A percentile compares a stretch with the other conserved stretches of the same genome.
Conservation (phyloP, 2,329 filamentous ascomycete genomes). For the Ophiostoma himal-ulmi region DNA sequence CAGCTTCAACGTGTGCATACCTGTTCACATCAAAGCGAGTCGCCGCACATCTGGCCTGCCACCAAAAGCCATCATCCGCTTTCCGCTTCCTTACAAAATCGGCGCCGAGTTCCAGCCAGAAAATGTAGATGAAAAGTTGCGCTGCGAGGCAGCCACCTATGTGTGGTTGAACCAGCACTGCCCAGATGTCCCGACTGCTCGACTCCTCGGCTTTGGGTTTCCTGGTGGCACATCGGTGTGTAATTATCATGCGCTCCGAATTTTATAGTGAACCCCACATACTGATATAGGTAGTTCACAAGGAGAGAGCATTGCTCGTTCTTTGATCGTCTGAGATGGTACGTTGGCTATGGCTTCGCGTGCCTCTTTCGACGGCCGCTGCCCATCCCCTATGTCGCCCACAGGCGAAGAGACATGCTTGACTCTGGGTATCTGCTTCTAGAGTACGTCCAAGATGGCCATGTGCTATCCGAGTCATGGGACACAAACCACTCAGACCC, state of each 20-base stretch:
- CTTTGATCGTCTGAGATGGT: neutral
- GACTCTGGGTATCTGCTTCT: constrained; percentile 30
- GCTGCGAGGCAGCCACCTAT: constrained; percentile 37
- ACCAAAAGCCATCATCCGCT: neutral
- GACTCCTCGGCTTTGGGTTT: constrained; percentile 26
- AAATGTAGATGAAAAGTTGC: constrained; percentile 32
- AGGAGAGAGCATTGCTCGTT: neutral
- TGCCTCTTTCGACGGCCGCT: neutral
- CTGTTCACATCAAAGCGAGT: neutral
- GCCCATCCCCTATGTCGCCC: constrained; percentile 15
- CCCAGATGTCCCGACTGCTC: constrained; percentile 35
- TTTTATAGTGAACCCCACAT: neutral
- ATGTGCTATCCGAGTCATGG: constrained; percentile 32
- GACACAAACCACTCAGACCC: constrained; percentile 24
- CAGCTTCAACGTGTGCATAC: constrained; percentile 2
- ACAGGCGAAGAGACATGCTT: constrained; percentile 14
- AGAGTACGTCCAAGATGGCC: constrained; percentile 29
- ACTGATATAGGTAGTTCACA: neutral
- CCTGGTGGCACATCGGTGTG: neutral
- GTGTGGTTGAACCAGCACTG: constrained; percentile 37
- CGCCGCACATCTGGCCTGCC: neutral
- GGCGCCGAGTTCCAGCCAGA: neutral
- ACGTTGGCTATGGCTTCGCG: neutral
- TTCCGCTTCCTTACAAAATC: constrained; percentile 6
- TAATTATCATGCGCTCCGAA: neutral